Percentiles rank a stretch among this genome's conserved stretches.
Evolutionary conservation across 192 early-diverging fungal species (phyloP).

Genomic region (Umbelopsis sp.): DNA sequence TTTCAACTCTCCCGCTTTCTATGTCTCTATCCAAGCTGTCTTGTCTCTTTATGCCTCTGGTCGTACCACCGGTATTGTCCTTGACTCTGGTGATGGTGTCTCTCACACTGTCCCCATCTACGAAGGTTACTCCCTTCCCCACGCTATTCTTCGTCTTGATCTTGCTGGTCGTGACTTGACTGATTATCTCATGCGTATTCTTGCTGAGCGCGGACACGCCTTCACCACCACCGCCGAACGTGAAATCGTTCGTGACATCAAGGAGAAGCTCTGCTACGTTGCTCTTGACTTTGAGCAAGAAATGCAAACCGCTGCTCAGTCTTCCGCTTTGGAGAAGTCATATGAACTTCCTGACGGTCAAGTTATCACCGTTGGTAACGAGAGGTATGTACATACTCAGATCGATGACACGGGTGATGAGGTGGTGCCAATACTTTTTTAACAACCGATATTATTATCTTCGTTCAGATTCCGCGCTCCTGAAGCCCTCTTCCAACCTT

Average conservation of each 20-base stretch:
- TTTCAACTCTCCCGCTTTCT: conserved; percentile 96
- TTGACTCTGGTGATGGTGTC: conserved; percentile 98
- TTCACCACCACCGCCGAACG: conserved; percentile 95
- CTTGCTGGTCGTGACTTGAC: conserved; percentile 97
- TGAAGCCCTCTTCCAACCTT: conserved; percentile 96
- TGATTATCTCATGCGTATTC: conserved; percentile 89
- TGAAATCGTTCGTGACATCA: conserved; percentile 99
- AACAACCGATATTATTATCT: conserved; percentile 4
- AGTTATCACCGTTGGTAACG: conserved; percentile 97
- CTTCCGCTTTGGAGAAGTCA: conserved; percentile 93
- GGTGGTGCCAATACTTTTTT: background rate
- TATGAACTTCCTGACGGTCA: conserved; percentile 99
- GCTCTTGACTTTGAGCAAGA: conserved; percentile 98
- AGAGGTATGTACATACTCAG: conserved; percentile 55
- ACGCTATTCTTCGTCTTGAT: conserved; percentile 96
- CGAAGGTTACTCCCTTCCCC: conserved; percentile 94
- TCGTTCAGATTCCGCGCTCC: conserved; percentile 74
- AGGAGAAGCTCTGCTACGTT: conserved; percentile 99
- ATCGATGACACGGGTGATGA: too few relatives aligned
- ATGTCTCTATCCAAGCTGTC: conserved; percentile 96
- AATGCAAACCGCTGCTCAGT: conserved; percentile 91
- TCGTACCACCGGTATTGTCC: conserved; percentile 97
- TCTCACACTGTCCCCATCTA: conserved; percentile 98
- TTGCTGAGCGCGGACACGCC: conserved; percentile 95
- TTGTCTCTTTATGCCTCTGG: conserved; percentile 96